Evolutionary conservation across 2,329 filamentous ascomycete genomes (phyloP).

Genomic region (Colletotrichum aenigma): DNA sequence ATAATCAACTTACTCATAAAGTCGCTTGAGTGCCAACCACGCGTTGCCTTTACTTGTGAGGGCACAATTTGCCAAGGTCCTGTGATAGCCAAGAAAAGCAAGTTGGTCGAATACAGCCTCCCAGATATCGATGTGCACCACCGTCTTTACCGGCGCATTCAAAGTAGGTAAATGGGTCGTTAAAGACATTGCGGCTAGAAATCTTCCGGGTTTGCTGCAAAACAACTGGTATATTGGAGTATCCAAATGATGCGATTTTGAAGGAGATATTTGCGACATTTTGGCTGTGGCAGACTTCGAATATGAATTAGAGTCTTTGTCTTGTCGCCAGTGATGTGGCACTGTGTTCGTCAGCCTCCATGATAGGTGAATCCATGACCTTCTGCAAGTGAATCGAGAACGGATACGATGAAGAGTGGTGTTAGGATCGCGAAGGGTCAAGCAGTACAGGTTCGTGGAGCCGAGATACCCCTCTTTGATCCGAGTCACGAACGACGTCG

Average conservation of each 20-base stretch:
- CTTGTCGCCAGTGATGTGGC: not conserved
- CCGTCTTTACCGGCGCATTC: not conserved
- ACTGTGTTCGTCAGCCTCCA: fast-evolving
- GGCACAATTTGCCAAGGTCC: not conserved
- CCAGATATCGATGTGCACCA: not conserved
- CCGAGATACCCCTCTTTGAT: not conserved
- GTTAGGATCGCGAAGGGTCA: fast-evolving
- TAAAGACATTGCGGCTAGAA: not conserved
- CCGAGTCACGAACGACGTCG: not conserved
- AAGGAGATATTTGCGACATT: not conserved
- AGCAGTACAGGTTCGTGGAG: fast-evolving
- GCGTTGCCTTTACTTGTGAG: not conserved
- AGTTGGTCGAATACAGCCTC: not conserved
- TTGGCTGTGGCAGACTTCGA: not conserved
- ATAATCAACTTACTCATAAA: not conserved
- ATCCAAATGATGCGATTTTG: not conserved
- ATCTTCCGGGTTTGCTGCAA: not conserved
- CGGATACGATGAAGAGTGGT: fast-evolving
- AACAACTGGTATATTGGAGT: not conserved
- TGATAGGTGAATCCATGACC: fast-evolving
- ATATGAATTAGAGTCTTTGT: not conserved
- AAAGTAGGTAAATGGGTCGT: not conserved
- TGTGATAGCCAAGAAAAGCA: not conserved
- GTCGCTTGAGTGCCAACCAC: not conserved
- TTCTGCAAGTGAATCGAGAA: not conserved